Percentiles rank a stretch among this genome's conserved stretches.
Evolutionary conservation across 2,329 filamentous ascomycete genomes (phyloP).

Genomic region (Akanthomyces uredinophilus): DNA sequence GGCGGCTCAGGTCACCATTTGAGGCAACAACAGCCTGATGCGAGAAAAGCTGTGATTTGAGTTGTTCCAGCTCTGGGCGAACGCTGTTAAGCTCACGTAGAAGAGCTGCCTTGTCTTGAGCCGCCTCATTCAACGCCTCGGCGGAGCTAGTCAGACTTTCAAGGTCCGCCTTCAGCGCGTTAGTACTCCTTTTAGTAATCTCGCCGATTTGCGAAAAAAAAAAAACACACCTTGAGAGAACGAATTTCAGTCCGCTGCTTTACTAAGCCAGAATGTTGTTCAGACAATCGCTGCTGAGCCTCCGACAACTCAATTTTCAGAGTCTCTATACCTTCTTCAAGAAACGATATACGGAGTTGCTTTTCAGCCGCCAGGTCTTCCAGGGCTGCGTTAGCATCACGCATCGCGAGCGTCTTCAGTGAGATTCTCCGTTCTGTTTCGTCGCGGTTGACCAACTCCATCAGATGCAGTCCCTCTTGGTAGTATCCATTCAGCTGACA

Average conservation of each 20-base stretch:
- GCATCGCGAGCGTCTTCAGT: slow-evolving; percentile 64
- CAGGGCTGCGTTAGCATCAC: slow-evolving; percentile 62
- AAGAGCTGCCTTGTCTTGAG: slow-evolving; percentile 54
- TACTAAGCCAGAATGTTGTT: slow-evolving; percentile 44
- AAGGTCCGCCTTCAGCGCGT: slow-evolving; percentile 57
- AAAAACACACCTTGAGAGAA: slow-evolving; percentile 40
- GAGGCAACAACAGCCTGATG: slow-evolving; percentile 69
- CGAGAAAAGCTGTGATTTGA: slow-evolving; percentile 48
- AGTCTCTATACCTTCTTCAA: background rate
- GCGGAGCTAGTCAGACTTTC: slow-evolving; percentile 61
- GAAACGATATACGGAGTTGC: background rate
- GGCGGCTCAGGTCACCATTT: slow-evolving; percentile 73
- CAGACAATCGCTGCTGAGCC: slow-evolving; percentile 36
- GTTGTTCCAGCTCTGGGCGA: slow-evolving; percentile 52
- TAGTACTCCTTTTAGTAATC: slow-evolving; percentile 8
- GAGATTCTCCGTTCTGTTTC: slow-evolving; percentile 68
- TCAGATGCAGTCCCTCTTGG: slow-evolving; percentile 57
- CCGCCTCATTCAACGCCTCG: slow-evolving; percentile 63
- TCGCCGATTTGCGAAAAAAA: too few relatives aligned
- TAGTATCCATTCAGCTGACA: slow-evolving; percentile 65
- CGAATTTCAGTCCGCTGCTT: slow-evolving; percentile 44
- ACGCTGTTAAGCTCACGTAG: slow-evolving; percentile 47
- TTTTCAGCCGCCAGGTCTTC: background rate
- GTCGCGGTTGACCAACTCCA: slow-evolving; percentile 65
- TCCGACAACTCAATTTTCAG: slow-evolving; percentile 39